A percentile compares a stretch with the other conserved stretches of the same genome.
Conservation (phyloP, 2,329 filamentous ascomycete species). For the Rutstroemia sydowiana region DNA sequence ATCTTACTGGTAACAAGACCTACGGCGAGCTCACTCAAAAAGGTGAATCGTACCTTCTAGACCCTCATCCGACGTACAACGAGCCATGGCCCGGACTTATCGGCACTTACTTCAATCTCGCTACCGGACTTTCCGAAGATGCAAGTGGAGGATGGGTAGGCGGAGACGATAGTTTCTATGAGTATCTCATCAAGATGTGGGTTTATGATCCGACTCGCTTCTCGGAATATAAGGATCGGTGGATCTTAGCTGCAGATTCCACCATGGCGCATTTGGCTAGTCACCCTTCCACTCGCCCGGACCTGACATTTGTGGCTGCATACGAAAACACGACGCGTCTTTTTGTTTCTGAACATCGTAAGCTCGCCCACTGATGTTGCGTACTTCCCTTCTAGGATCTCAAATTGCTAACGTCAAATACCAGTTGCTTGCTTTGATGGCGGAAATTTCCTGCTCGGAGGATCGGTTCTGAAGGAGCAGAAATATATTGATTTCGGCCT, state of each 20-base stretch:
- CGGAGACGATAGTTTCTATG: slow-evolving; percentile 75
- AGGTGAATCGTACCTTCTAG: slow-evolving; percentile 62
- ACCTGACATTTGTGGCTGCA: slow-evolving; percentile 63
- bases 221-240: slow-evolving; percentile 59
- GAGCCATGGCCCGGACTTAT: slow-evolving; percentile 74
- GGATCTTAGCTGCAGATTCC: slow-evolving; percentile 68
- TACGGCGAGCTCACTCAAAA: slow-evolving; percentile 62
- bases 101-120: slow-evolving; percentile 58
- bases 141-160: slow-evolving; percentile 68
- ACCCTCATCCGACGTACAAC: slow-evolving; percentile 51
- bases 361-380: slow-evolving; percentile 4
- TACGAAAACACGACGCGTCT: slow-evolving; percentile 42
- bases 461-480: slow-evolving; percentile 56
- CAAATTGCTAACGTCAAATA: background rate
- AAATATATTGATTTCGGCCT: slow-evolving; percentile 71
- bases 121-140: slow-evolving; percentile 60
- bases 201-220: slow-evolving; percentile 66
- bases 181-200: slow-evolving; percentile 89
- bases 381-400: too few relatives aligned
- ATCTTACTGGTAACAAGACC: slow-evolving; percentile 59
- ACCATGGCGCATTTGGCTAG: slow-evolving; percentile 65
- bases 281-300: slow-evolving; percentile 56
- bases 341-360: slow-evolving; percentile 39
- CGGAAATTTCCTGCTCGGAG: slow-evolving; percentile 79
- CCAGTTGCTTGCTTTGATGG: slow-evolving; percentile 76